Conservation (phyloP, 306 rosid species). For the Quercus berberidifolia region DNA sequence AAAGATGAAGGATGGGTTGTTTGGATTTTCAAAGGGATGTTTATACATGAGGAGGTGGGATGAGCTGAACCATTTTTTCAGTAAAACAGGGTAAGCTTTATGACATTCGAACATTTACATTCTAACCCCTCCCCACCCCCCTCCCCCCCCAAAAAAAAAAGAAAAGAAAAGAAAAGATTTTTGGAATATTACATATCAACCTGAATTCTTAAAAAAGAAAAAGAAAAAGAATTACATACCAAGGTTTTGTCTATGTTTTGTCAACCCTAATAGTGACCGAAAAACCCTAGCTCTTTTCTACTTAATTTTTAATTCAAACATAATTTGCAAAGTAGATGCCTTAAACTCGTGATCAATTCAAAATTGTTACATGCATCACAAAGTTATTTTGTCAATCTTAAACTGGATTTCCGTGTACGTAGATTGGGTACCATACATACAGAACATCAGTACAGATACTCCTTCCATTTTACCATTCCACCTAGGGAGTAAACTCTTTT, state of each 20-base stretch:
- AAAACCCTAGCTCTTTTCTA: neutral
- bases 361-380: neutral
- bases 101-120: neutral
- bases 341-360: neutral
- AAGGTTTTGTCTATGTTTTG: neutral
- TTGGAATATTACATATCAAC: neutral
- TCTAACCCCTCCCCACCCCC: neutral
- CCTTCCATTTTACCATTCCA: neutral
- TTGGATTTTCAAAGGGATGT: constrained; percentile 93
- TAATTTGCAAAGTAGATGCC: neutral
- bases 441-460: too few relatives aligned
- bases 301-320: neutral
- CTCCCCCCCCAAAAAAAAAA: neutral
- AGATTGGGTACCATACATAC: too few relatives aligned
- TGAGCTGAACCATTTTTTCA: constrained; percentile 79
- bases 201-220: neutral
- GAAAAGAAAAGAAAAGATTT: neutral
- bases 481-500: neutral
- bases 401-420: neutral
- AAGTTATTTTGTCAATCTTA: constrained; percentile 1
- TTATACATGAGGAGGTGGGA: constrained; percentile 89
- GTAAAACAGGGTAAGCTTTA: constrained; percentile 65
- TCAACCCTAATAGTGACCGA: neutral
- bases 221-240: neutral
- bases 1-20: constrained; percentile 59